phyloP scores from a whole-genome alignment of 2,329 filamentous ascomycete species.

The Aureobasidium sp. region DNA sequence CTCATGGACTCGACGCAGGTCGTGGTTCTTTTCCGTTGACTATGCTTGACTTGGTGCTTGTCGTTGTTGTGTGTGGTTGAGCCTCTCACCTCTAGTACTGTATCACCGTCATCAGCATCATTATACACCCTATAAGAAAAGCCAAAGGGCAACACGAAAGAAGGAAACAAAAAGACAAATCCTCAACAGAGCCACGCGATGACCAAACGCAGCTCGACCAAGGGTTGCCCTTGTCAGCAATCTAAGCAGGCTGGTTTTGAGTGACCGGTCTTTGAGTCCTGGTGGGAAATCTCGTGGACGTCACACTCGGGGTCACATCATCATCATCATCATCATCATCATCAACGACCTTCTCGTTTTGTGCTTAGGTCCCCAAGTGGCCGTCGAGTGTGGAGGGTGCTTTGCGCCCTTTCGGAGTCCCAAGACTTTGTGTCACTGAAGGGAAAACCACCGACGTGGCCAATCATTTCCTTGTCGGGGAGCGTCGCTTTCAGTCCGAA shows the following conservation, averaged over 20 bases:
- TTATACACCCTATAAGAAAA: not conserved
- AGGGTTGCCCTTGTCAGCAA: not conserved
- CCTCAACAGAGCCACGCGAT: not conserved
- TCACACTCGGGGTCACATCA: not conserved
- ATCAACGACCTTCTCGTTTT: not conserved
- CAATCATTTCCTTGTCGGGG: constrained; percentile 4
- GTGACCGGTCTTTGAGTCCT: not conserved
- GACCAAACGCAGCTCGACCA: not conserved
- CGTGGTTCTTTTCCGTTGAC: not conserved
- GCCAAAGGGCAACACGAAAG: not conserved
- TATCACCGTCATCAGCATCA: not conserved
- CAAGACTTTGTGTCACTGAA: not conserved
- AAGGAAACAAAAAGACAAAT: not conserved
- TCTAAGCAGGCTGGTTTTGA: not conserved
- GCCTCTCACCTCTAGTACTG: not conserved
- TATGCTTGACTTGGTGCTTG: not conserved
- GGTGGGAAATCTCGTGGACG: not conserved
- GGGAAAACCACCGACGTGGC: not conserved
- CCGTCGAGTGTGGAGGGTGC: not conserved
- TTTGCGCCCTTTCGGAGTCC: not conserved
- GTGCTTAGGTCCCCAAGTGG: not conserved
- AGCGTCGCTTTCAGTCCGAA: not conserved
- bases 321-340: not conserved
- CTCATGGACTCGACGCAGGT: not conserved
- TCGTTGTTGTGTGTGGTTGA: not conserved